Evolutionary conservation across 495 filamentous ascomycete genomes (phyloP).

Genomic region (Jackrogersella minutella): DNA sequence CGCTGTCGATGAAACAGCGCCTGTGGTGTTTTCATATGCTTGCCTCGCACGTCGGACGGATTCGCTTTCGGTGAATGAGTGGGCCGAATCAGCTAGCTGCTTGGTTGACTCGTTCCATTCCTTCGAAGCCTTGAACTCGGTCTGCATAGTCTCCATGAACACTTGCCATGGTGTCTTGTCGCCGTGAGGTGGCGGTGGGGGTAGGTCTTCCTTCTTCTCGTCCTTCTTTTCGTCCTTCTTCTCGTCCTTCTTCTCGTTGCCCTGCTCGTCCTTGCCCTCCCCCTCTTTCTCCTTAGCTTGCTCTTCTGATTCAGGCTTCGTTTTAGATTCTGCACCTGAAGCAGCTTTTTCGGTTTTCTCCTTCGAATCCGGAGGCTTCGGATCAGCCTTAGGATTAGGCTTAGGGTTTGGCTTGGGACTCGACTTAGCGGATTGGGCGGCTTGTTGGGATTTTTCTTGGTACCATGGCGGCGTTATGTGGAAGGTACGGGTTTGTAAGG

Average conservation of each 20-base stretch:
- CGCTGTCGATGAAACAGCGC: constrained; percentile 74
- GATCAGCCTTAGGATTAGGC: constrained; percentile 44
- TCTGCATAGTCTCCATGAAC: constrained; percentile 91
- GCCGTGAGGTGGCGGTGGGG: constrained; percentile 92
- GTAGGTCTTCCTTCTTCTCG: constrained; percentile 75
- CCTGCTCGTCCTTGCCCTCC: constrained; percentile 54
- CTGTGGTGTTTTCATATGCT: constrained; percentile 84
- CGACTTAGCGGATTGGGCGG: constrained; percentile 48
- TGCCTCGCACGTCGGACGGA: constrained; percentile 85
- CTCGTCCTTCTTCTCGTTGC: constrained; percentile 62
- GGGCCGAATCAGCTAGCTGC: constrained; percentile 83
- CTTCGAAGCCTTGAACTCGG: constrained; percentile 94
- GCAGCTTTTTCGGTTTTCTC: constrained; percentile 36
- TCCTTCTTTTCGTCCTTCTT: constrained; percentile 69
- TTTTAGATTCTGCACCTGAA: constrained; percentile 50
- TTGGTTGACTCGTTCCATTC: constrained; percentile 99
- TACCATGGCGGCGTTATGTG: constrained; percentile 49
- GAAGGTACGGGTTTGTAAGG: constrained; percentile 50
- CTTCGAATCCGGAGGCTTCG: constrained; percentile 46
- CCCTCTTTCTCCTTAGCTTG: constrained; percentile 58
- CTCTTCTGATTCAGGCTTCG: constrained; percentile 54
- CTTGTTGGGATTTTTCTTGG: constrained; percentile 40
- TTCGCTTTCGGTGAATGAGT: constrained; percentile 93
- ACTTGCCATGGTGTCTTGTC: constrained; percentile 99
- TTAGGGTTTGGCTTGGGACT: constrained; percentile 38